phyloP scores from a whole-genome alignment of 805 yeast species.

The Yamadazyma kitorensis region DNA sequence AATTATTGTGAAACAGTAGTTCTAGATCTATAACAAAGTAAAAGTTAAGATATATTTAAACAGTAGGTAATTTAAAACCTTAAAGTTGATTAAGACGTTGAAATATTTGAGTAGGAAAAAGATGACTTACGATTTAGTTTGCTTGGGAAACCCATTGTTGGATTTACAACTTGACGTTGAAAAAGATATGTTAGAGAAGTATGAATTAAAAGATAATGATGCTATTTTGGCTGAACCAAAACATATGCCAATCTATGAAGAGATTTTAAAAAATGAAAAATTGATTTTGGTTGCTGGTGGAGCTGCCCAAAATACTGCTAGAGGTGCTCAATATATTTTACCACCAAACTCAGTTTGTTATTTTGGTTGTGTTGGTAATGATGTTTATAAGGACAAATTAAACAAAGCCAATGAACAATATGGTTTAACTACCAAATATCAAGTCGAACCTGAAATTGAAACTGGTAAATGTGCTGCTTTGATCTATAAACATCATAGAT shows the following conservation, averaged over 20 bases:
- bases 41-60: too few species aligned
- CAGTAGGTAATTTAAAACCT: too few species aligned
- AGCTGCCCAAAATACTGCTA: constrained; percentile 98
- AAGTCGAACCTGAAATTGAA: constrained; percentile 69
- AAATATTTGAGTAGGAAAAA: constrained; percentile 2
- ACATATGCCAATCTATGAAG: constrained; percentile 84
- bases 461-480: constrained; percentile 99
- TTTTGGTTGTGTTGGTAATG: constrained; percentile 96
- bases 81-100: neutral
- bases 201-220: constrained; percentile 84
- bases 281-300: constrained; percentile 92
- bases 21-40: too few species aligned
- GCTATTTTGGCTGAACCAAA: constrained; percentile 85
- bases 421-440: constrained; percentile 85
- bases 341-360: constrained; percentile 82
- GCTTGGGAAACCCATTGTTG: constrained; percentile 90
- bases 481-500: constrained; percentile 83
- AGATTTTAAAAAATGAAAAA: constrained; percentile 58
- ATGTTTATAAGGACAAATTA: constrained; percentile 78
- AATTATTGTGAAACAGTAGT: too few species aligned
- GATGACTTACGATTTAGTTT: constrained; percentile 69
- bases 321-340: constrained; percentile 94
- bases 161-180: constrained; percentile 81
- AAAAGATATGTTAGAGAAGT: constrained; percentile 68
- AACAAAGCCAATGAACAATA: constrained; percentile 79